Conservation (phyloP, 495 filamentous ascomycete species). For the Oidiodendron maius region DNA sequence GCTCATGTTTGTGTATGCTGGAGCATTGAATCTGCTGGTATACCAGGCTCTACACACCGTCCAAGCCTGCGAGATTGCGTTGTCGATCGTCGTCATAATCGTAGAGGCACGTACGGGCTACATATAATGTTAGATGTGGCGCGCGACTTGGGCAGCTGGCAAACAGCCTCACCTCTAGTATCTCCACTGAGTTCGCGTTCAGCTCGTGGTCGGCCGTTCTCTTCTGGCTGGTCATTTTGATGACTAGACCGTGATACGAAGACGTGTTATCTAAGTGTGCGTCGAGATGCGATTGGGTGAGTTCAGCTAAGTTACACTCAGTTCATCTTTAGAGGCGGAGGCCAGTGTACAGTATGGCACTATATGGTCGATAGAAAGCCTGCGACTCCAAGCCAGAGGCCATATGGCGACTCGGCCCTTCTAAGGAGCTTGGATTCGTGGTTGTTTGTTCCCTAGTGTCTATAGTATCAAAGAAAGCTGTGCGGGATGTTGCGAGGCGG, state of each 20-base stretch:
- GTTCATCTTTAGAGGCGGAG: neutral
- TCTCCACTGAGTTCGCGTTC: conserved; percentile 2
- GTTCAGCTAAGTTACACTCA: neutral
- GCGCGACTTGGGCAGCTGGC: neutral
- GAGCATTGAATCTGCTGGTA: neutral
- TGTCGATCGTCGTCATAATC: neutral
- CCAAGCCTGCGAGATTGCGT: neutral
- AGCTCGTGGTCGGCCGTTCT: conserved; percentile 14
- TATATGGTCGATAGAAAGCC: no score
- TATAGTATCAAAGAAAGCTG: no score
- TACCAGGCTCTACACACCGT: neutral
- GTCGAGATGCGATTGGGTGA: conserved; percentile 9
- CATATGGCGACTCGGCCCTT: no score
- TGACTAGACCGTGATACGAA: neutral
- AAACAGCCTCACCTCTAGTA: conserved; percentile 7
- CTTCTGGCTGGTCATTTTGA: conserved; percentile 20
- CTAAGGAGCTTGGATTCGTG: no score
- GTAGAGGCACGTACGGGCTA: conserved; percentile 1
- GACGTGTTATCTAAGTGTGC: neutral
- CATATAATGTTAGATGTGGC: neutral
- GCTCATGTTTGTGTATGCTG: conserved; percentile 6
- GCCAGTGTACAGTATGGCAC: neutral
- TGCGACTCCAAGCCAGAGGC: no score
- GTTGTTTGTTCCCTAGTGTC: no score
- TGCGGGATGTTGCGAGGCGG: no score